A percentile compares a stretch with the other conserved stretches of the same genome.
These are phyloP conservation scores for Aquilaria yunnanensis DNA, from an alignment of 345 rosid species.

Conservation along the genomic window DNA sequence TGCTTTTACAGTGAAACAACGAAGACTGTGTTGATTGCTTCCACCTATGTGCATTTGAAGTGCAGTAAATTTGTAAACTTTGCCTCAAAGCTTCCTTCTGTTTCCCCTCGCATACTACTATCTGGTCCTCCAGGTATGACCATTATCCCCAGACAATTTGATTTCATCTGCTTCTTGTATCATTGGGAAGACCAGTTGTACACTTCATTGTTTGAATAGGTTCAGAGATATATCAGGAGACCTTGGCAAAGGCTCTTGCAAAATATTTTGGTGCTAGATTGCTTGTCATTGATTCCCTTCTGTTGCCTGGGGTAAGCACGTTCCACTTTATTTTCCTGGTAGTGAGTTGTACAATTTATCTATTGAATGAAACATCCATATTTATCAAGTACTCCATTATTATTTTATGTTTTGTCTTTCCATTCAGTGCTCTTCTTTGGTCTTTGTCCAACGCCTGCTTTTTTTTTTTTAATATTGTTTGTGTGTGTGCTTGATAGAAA, in stretches of 20 bases:
- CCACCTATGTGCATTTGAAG: constrained; percentile 74
- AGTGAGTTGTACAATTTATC: background rate
- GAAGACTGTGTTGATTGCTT: constrained; percentile 72
- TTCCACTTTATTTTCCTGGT: background rate
- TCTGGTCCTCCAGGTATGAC: constrained; percentile 92
- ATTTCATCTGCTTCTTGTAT: too few relatives aligned
- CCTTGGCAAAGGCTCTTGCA: constrained; percentile 82
- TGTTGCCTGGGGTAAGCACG: constrained; percentile 87
- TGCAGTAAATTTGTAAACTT: constrained; percentile 65
- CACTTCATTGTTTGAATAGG: constrained; percentile 30
- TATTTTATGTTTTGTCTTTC: background rate
- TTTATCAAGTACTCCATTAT: background rate
- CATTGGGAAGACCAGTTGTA: too few relatives aligned
- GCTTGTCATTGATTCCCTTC: constrained; percentile 77
- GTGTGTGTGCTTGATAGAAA: background rate
- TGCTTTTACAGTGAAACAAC: constrained; percentile 68
- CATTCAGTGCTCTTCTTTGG: background rate
- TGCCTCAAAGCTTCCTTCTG: constrained; percentile 63
- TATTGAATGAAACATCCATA: too few relatives aligned
- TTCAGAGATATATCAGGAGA: constrained; percentile 96
- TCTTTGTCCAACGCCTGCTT: background rate
- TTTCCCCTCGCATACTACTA: constrained; percentile 77
- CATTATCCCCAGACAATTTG: too few relatives aligned
- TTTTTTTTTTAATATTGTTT: background rate
- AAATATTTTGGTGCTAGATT: constrained; percentile 79